phyloP scores from a whole-genome alignment of 2,329 filamentous ascomycete genomes.

The Trichoderma gracile region DNA sequence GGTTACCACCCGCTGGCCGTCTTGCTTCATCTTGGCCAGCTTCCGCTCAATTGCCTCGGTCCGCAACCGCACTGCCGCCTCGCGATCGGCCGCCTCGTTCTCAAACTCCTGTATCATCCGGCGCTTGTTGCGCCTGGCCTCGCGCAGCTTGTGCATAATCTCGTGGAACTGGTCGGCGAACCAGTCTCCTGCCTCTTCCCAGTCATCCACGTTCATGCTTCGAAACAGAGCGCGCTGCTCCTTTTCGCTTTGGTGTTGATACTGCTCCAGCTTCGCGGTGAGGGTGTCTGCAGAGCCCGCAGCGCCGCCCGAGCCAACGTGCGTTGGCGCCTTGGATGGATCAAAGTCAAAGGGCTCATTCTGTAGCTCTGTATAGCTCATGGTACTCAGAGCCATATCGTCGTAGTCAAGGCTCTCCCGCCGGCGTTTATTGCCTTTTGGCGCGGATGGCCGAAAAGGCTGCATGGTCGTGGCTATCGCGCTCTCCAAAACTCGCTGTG shows the following conservation, averaged over 20 bases:
- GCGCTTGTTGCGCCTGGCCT: slow-evolving; percentile 53
- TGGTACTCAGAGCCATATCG: slow-evolving; percentile 54
- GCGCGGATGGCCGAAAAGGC: slow-evolving; percentile 25
- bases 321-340: slow-evolving; percentile 49
- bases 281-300: slow-evolving; percentile 48
- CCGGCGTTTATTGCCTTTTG: slow-evolving; percentile 44
- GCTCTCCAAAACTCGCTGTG: slow-evolving; percentile 31
- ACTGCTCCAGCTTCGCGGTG: slow-evolving; percentile 52
- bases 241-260: slow-evolving; percentile 46
- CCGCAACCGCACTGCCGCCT: slow-evolving; percentile 55
- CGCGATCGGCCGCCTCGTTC: slow-evolving; percentile 54
- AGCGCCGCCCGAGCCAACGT: slow-evolving; percentile 39
- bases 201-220: slow-evolving; percentile 56
- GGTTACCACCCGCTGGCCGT: slow-evolving; percentile 58
- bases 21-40: slow-evolving; percentile 55
- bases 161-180: slow-evolving; percentile 56
- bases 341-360: slow-evolving; percentile 59
- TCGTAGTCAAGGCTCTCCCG: slow-evolving; percentile 56
- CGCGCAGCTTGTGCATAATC: slow-evolving; percentile 51
- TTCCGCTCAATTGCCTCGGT: slow-evolving; percentile 57
- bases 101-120: slow-evolving; percentile 54
- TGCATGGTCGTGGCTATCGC: slow-evolving; percentile 31
- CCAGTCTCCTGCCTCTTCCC: slow-evolving; percentile 62
- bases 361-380: slow-evolving; percentile 54
- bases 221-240: slow-evolving; percentile 55